Conservation (phyloP, 208 protist species). For the Trypanosoma cruzi region DNA sequence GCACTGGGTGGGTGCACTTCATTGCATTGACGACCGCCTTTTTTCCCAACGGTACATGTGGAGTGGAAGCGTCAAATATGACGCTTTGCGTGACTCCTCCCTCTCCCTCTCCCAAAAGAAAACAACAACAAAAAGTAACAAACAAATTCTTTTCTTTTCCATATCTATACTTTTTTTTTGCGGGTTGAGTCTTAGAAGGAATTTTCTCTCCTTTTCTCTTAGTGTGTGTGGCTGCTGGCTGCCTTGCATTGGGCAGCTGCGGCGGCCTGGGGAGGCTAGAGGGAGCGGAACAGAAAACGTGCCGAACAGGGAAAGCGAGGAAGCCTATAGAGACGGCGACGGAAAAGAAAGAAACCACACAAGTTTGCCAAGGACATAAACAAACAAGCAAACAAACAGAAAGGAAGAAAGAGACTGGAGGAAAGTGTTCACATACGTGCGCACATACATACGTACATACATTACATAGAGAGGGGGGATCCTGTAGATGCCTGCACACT, state of each 20-base stretch:
- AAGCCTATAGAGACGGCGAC: neutral
- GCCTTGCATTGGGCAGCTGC: neutral
- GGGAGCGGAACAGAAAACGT: neutral
- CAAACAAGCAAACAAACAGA: no score
- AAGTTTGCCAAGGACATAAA: no score
- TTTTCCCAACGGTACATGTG: neutral
- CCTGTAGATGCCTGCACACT: slow-evolving; percentile 15
- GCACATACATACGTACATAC: neutral
- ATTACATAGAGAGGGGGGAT: no score
- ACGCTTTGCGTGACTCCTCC: neutral
- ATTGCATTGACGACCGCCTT: neutral
- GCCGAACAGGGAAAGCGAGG: neutral
- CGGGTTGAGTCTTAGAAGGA: neutral
- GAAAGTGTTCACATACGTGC: neutral
- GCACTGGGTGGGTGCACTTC: neutral
- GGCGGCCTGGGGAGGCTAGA: neutral
- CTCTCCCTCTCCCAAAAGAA: neutral
- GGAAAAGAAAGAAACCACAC: neutral
- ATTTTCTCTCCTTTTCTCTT: neutral
- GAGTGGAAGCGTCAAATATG: neutral
- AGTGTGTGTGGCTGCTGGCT: neutral
- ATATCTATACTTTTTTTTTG: neutral
- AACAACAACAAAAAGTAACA: no score
- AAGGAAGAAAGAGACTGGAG: neutral
- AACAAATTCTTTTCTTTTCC: no score